Conservation (phyloP, 225 moss, liverwort and hornwort genomes). For the Polytrichum formosum region DNA sequence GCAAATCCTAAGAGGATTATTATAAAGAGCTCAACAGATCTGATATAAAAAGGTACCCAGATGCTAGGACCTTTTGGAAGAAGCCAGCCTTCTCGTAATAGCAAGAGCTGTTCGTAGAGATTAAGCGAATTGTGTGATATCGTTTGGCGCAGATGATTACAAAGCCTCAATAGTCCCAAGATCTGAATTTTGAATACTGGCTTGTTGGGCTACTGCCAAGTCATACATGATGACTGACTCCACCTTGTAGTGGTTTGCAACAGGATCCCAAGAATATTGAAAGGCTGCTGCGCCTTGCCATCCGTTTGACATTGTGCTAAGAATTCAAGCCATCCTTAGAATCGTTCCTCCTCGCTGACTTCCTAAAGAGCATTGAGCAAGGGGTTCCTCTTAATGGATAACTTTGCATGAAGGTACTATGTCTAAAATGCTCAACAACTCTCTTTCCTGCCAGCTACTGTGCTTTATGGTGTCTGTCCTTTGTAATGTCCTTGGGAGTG, state of each 20-base stretch:
- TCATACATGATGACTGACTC: background rate
- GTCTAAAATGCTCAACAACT: background rate
- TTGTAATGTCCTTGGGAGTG: background rate
- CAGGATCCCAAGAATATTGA: constrained; percentile 78
- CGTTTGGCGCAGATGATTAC: background rate
- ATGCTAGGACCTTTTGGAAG: background rate
- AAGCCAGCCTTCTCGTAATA: background rate
- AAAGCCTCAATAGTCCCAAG: too few relatives aligned
- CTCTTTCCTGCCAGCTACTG: background rate
- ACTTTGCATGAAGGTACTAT: constrained; percentile 60
- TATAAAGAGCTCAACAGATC: background rate
- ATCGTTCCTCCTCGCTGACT: constrained; percentile 35
- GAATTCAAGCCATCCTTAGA: constrained; percentile 42
- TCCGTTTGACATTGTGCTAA: constrained; percentile 59
- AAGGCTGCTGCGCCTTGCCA: constrained; percentile 55
- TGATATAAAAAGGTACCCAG: background rate
- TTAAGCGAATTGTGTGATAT: background rate
- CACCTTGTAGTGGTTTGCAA: background rate
- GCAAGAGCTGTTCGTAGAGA: background rate
- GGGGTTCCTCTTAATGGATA: constrained; percentile 63
- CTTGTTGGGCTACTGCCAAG: background rate
- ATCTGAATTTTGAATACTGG: background rate
- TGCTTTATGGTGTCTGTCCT: background rate
- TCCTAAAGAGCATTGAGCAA: constrained; percentile 50
- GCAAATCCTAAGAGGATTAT: too few relatives aligned